Conservation (phyloP, 1,139 yeast genomes). For the Candida albicans region DNA sequence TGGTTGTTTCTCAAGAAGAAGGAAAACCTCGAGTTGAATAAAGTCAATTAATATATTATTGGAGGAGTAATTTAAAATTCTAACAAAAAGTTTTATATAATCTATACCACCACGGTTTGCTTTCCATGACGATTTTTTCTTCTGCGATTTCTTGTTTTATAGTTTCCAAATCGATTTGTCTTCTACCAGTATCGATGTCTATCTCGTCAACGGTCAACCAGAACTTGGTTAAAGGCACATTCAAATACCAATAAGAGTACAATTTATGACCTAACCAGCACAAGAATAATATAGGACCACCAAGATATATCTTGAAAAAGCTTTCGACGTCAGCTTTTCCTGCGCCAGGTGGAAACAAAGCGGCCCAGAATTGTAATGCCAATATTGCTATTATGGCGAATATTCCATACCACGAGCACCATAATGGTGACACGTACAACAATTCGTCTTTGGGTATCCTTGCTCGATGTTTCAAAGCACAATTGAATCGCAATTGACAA, state of each 20-base stretch:
- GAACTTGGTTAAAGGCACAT: conserved; percentile 27
- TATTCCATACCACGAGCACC: conserved; percentile 35
- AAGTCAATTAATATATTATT: too few species aligned
- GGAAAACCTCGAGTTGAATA: too few species aligned
- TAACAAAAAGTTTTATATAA: conserved; percentile 25
- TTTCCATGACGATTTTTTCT: conserved; percentile 21
- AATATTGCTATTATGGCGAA: conserved; percentile 26
- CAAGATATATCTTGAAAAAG: conserved; percentile 36
- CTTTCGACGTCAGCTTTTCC: conserved; percentile 24
- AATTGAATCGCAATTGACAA: conserved; percentile 32
- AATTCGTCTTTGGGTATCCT: conserved; percentile 34
- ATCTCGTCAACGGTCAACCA: conserved; percentile 36
- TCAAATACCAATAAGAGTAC: conserved; percentile 23
- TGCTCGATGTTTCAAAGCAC: conserved; percentile 28
- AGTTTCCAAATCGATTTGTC: conserved; percentile 40
- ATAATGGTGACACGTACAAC: conserved; percentile 25
- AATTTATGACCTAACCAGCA: conserved; percentile 36
- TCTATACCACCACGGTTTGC: conserved; percentile 26
- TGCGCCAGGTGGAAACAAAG: conserved; percentile 36
- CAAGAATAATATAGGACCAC: conserved; percentile 28
- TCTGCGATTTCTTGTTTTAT: conserved; percentile 41
- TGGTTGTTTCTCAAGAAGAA: too few species aligned
- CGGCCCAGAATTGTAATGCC: conserved; percentile 41
- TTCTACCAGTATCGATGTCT: conserved; percentile 45
- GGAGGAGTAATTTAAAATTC: neutral